phyloP scores from a whole-genome alignment of 2,329 filamentous ascomycete species.

The Epicoccum sorghinum region DNA sequence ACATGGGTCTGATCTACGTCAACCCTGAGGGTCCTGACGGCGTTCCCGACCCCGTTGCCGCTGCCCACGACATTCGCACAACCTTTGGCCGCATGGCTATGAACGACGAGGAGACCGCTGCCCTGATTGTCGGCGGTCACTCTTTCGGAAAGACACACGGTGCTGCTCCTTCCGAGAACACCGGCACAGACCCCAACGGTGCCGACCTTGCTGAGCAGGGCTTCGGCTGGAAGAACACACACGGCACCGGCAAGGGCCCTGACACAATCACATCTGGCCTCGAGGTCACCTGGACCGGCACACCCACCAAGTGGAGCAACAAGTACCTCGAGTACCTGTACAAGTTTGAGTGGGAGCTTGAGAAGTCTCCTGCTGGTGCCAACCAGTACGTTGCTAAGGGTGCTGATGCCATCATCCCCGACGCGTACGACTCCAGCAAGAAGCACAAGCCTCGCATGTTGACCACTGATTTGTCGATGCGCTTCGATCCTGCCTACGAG shows the following conservation, averaged over 20 bases:
- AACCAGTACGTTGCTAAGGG: constrained; percentile 79
- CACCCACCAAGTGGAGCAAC: constrained; percentile 78
- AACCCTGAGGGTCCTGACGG: constrained; percentile 79
- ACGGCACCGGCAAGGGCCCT: constrained; percentile 70
- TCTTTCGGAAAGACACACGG: constrained; percentile 83
- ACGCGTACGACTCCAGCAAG: constrained; percentile 71
- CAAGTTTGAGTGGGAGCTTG: constrained; percentile 78
- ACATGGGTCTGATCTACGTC: constrained; percentile 83
- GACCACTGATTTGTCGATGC: constrained; percentile 75
- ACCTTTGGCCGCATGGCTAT: constrained; percentile 83
- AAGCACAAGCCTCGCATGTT: constrained; percentile 80
- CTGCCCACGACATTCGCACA: constrained; percentile 73
- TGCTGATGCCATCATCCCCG: constrained; percentile 69
- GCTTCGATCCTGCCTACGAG: constrained; percentile 73
- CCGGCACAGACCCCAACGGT: constrained; percentile 71
- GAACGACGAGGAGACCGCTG: constrained; percentile 82
- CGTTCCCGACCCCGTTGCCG: constrained; percentile 70
- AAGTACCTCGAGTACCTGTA: constrained; percentile 77
- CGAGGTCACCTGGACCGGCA: constrained; percentile 80
- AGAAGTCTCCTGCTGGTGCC: constrained; percentile 76
- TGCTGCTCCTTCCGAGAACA: constrained; percentile 67
- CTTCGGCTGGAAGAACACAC: constrained; percentile 72
- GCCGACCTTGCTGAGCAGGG: constrained; percentile 70
- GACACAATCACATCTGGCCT: constrained; percentile 77
- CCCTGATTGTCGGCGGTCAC: constrained; percentile 79